Evolutionary conservation across 2,329 filamentous ascomycete species (phyloP), one percentile per base, ranked within the genome.

Genomic region (Phyllosticta citribraziliensis): DNA sequence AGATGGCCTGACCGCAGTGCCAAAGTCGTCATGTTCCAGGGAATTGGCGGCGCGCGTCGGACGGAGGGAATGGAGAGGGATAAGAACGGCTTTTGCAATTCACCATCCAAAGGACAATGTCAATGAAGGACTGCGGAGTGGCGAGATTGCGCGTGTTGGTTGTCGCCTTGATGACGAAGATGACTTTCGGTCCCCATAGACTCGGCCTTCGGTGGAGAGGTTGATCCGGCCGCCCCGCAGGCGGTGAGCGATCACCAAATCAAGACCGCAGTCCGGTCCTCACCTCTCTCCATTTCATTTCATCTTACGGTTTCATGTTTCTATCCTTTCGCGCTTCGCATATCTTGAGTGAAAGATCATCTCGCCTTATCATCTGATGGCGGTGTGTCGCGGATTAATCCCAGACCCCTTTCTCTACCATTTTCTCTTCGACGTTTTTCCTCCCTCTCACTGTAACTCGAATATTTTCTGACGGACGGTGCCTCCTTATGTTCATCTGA

Each of bases 1-100:
- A 88, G 76, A 73, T 84, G 82, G 78, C 84, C 83, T 73, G 86
- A 82, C 74, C 84, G 84, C 73, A 85, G 83, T 67, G 88, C 76
- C 69, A 86, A 78, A 69, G 83, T 83, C 73, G 84, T 85, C 86
- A 88, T 88, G 75, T 72, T 78, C 75, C 72, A 73, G 69, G 22
- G 54, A 40, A 40, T 40, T 40, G 64, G 62, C 51, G 63, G 57
- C 53, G 58, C 52, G 61, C 54, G 19, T 30, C 55, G 56, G 63
- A 61, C 56, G 61, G 56, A 64, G 52, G 56, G 56, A 58, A 33
- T 54, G 61, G 55, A 62, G 57, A 60, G 55, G 55, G 5, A 22
- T 14, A 40, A 9, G 24, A 11, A 40, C 2, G 47, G 52, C 33
- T n/a, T 55, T 33, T n/a, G 55, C 56, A 33, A 62, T 57, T 55